phyloP scores from a whole-genome alignment of 1,284 basidiomycete species.

The Puccinia hordei region DNA sequence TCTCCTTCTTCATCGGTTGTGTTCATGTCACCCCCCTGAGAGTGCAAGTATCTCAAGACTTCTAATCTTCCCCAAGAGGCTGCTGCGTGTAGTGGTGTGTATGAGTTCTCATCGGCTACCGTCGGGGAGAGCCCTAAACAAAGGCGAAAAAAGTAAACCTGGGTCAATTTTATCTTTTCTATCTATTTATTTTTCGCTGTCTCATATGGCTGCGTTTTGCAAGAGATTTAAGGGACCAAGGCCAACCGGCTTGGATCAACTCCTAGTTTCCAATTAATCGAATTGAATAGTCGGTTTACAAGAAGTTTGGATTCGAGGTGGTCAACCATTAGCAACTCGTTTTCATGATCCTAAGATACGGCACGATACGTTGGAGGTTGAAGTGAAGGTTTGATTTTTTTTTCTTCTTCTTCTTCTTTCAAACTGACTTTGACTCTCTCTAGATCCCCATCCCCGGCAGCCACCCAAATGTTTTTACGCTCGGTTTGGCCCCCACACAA shows the following conservation, averaged over 20 bases:
- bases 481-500: slow-evolving; percentile 8
- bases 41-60: slow-evolving; percentile 75
- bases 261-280: slow-evolving; percentile 1
- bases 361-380: not conserved
- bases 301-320: not conserved
- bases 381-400: slow-evolving; percentile 8
- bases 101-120: slow-evolving; percentile 73
- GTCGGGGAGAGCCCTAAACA: slow-evolving; percentile 71
- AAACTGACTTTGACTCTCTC: slow-evolving; percentile 59
- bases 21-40: slow-evolving; percentile 81
- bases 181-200: not conserved
- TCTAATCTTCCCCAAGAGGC: slow-evolving; percentile 82
- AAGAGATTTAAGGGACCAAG: not conserved
- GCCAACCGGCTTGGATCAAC: slow-evolving; percentile 29
- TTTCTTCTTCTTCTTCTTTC: not conserved
- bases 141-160: not conserved
- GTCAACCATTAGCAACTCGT: no score
- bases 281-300: not conserved
- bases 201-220: slow-evolving; percentile 63
- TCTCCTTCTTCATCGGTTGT: slow-evolving; percentile 82
- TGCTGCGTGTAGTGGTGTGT: slow-evolving; percentile 94
- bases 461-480: slow-evolving; percentile 82
- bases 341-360: no score
- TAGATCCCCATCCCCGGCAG: slow-evolving; percentile 81
- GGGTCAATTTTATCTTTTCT: slow-evolving; percentile 62